These are phyloP conservation scores for Euclidium syriacum DNA, from an alignment of 345 rosid species.

Conservation along the genomic window DNA sequence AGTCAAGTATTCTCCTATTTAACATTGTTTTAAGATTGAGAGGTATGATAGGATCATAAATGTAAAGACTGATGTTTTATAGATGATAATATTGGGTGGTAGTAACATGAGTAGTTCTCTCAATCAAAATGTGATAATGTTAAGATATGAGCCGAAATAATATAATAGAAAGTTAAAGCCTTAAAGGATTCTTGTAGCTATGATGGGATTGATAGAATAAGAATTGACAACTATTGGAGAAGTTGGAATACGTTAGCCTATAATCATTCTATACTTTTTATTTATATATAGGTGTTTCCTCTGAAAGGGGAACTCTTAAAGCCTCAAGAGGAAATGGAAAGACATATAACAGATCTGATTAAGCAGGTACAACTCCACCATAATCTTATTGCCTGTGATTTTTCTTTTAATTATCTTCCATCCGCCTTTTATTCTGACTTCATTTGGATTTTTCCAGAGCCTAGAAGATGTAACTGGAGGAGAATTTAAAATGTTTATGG, in stretches of 20 bases:
- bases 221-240: background rate
- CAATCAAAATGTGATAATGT: background rate
- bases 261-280: background rate
- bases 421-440: slow-evolving; percentile 1
- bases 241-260: background rate
- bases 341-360: slow-evolving; percentile 83
- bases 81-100: too few species aligned
- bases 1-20: background rate
- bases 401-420: background rate
- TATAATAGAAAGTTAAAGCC: background rate
- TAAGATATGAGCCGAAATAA: background rate
- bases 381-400: background rate
- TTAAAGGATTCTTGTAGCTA: background rate
- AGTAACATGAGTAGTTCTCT: too few species aligned
- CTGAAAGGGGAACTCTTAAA: slow-evolving; percentile 82
- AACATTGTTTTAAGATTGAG: background rate
- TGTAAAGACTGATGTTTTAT: too few species aligned
- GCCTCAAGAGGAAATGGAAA: slow-evolving; percentile 97
- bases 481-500: slow-evolving; percentile 98
- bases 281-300: slow-evolving; percentile 68
- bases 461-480: slow-evolving; percentile 95
- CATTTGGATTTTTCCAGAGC: slow-evolving; percentile 46
- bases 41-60: too few species aligned
- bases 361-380: slow-evolving; percentile 65
- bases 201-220: background rate